Evolutionary conservation across 345 rosid genomes (phyloP).

Genomic region (Excoecaria agallocha): DNA sequence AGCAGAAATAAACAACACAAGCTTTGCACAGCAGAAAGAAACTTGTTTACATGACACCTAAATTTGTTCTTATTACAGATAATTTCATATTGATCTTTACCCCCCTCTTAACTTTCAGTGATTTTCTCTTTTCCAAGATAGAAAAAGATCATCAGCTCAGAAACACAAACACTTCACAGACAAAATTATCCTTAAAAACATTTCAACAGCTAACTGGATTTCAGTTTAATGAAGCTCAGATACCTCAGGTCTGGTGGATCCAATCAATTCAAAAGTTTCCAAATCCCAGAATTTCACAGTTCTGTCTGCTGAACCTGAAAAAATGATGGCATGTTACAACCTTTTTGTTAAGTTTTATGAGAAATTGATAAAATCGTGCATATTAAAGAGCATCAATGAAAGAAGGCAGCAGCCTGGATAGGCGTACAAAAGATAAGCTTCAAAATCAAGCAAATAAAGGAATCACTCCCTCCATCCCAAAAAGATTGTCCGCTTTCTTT

Average conservation of each 20-base stretch:
- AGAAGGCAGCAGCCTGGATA: not conserved
- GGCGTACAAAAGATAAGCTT: not conserved
- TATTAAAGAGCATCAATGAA: not conserved
- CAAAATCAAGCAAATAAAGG: not conserved
- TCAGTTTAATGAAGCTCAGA: slow-evolving; percentile 3
- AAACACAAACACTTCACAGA: not conserved
- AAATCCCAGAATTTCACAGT: slow-evolving; percentile 99
- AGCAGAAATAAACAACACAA: no score
- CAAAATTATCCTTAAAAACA: not conserved
- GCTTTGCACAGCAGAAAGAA: not conserved
- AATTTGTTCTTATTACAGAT: not conserved
- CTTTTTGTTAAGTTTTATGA: no score
- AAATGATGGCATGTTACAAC: slow-evolving; percentile 19
- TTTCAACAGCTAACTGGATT: not conserved
- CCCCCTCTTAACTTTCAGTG: not conserved
- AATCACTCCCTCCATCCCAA: not conserved
- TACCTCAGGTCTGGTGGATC: slow-evolving; percentile 95
- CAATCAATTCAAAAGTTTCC: slow-evolving; percentile 96
- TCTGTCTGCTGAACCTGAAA: slow-evolving; percentile 91
- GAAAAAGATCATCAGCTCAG: not conserved
- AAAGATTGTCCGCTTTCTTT: no score
- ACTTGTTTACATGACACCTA: not conserved
- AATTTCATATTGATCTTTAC: not conserved
- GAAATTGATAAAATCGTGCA: not conserved
- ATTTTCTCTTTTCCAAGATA: not conserved